Percentiles rank a stretch among this genome's conserved stretches.
These are phyloP conservation scores for Nemania diffusa DNA, from an alignment of 2,329 filamentous ascomycete species.

Conservation along the genomic window DNA sequence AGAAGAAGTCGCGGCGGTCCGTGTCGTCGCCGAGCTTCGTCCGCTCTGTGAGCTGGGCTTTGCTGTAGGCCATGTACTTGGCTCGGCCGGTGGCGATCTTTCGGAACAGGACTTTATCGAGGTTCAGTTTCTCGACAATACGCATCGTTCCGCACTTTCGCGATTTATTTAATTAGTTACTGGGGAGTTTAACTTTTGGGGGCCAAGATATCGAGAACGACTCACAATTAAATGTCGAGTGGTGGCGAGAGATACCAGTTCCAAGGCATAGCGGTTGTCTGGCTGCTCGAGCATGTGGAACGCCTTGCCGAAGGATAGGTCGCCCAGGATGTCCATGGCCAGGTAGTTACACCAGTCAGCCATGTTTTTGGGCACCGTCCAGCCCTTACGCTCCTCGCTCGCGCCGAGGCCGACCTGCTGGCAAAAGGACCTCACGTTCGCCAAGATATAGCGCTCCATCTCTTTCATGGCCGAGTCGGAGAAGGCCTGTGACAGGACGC, in stretches of 20 bases:
- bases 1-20: conserved; percentile 79
- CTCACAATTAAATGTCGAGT: conserved; percentile 75
- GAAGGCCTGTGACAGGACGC: conserved; percentile 78
- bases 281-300: conserved; percentile 69
- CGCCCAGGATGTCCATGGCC: conserved; percentile 71
- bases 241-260: conserved; percentile 73
- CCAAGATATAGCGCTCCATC: conserved; percentile 74
- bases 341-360: conserved; percentile 70
- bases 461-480: conserved; percentile 72
- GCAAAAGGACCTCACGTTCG: conserved; percentile 74
- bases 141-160: conserved; percentile 76
- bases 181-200: not conserved
- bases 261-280: conserved; percentile 73
- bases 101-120: conserved; percentile 75
- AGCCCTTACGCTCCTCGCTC: conserved; percentile 62
- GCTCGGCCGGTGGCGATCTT: conserved; percentile 73
- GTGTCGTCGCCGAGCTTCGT: conserved; percentile 73
- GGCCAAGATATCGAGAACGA: conserved; percentile 30
- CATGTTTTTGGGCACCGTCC: conserved; percentile 70
- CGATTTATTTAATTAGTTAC: conserved; percentile 16
- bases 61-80: conserved; percentile 77
- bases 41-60: conserved; percentile 72
- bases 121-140: conserved; percentile 70
- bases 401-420: conserved; percentile 61
- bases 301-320: conserved; percentile 69